A percentile compares a stretch with the other conserved stretches of the same genome.
phyloP scores from a whole-genome alignment of 306 rosid species.

The Crataegus laevigata region DNA sequence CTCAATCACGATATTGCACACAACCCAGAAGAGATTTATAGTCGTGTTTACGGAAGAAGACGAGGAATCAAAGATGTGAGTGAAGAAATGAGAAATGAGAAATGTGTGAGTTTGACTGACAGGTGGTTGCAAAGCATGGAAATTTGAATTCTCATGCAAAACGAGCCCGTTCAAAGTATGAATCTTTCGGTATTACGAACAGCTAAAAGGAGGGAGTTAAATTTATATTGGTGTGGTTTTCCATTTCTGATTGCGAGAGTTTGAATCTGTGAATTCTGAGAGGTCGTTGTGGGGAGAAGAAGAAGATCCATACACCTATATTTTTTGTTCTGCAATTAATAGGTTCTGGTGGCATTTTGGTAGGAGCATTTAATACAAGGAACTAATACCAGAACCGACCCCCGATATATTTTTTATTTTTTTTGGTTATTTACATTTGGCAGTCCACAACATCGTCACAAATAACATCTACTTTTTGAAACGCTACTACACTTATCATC shows the following conservation, averaged over 20 bases:
- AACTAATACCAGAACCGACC: constrained; percentile 48
- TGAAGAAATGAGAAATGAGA: constrained; percentile 52
- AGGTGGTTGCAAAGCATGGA: not conserved
- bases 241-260: constrained; percentile 2
- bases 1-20: not conserved
- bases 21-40: not conserved
- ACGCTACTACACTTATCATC: too few species aligned
- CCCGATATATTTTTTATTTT: too few species aligned
- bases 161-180: constrained; percentile 6
- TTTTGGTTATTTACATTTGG: constrained; percentile 16
- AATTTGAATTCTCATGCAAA: constrained; percentile 46
- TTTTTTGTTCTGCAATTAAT: constrained; percentile 35
- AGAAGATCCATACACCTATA: not conserved
- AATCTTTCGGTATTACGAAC: constrained; percentile 10
- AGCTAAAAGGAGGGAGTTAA: not conserved
- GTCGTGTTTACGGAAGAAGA: not conserved
- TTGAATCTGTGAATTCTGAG: not conserved
- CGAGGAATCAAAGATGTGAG: constrained; percentile 39
- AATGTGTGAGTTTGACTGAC: constrained; percentile 48
- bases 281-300: not conserved
- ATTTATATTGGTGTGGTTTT: not conserved
- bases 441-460: too few species aligned
- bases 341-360: constrained; percentile 41
- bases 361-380: constrained; percentile 37
- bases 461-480: not conserved